Percentiles rank a stretch among this genome's conserved stretches.
phyloP scores from a whole-genome alignment of 495 filamentous ascomycete genomes.

The Amniculicola lignicola region DNA sequence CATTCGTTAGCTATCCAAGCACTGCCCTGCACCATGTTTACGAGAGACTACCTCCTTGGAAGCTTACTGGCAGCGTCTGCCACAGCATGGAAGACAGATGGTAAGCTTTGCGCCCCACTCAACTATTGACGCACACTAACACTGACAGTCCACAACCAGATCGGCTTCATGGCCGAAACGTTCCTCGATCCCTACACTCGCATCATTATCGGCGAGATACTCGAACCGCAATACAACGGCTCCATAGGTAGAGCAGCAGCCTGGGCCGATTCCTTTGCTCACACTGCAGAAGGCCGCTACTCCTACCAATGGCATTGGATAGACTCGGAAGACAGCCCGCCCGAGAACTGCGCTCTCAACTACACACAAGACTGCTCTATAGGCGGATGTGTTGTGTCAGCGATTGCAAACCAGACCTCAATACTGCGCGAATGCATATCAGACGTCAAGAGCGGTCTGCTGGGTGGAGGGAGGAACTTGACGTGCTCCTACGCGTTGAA shows the following conservation, averaged over 20 bases:
- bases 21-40: background rate
- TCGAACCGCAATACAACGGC: constrained; percentile 38
- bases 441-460: constrained; percentile 23
- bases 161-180: constrained; percentile 39
- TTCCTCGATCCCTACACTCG: constrained; percentile 35
- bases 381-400: constrained; percentile 38
- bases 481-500: constrained; percentile 36
- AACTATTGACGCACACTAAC: background rate
- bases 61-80: constrained; percentile 12
- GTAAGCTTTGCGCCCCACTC: background rate
- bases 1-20: background rate
- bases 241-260: constrained; percentile 37
- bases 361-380: constrained; percentile 33
- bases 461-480: constrained; percentile 29
- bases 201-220: constrained; percentile 34
- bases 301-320: constrained; percentile 34
- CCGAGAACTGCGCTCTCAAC: constrained; percentile 28
- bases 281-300: constrained; percentile 28
- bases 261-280: constrained; percentile 37
- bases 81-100: constrained; percentile 37
- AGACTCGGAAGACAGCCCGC: constrained; percentile 26
- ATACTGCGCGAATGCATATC: constrained; percentile 36
- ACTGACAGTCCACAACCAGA: constrained; percentile 38
- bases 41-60: background rate
- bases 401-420: constrained; percentile 33